phyloP scores from a whole-genome alignment of 2,329 filamentous ascomycete genomes.

The Diplocarpon rosae region DNA sequence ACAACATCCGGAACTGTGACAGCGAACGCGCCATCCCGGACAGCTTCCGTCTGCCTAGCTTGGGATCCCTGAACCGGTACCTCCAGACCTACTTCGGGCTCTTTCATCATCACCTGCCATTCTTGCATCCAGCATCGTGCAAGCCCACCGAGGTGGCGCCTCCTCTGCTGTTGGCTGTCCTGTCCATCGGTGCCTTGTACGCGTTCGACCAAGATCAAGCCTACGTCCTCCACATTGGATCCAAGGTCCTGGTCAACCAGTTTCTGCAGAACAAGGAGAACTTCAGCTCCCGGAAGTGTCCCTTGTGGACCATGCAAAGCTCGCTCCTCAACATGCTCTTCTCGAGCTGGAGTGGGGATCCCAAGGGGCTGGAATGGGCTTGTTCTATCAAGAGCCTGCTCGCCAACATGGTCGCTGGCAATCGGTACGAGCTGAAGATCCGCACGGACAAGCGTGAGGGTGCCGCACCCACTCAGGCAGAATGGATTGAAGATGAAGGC shows the following conservation, averaged over 20 bases:
- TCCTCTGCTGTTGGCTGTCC: constrained; percentile 73
- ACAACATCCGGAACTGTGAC: constrained; percentile 75
- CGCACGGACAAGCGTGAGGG: constrained; percentile 79
- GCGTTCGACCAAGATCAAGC: constrained; percentile 96
- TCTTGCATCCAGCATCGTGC: constrained; percentile 88
- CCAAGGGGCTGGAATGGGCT: constrained; percentile 95
- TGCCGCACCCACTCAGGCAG: constrained; percentile 62
- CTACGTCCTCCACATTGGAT: constrained; percentile 93
- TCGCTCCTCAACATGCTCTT: constrained; percentile 98
- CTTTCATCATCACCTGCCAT: constrained; percentile 94
- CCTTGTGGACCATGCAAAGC: constrained; percentile 96
- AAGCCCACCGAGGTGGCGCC: constrained; percentile 69
- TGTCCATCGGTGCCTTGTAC: constrained; percentile 93
- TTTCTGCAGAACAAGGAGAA: constrained; percentile 98
- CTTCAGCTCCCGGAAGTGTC: constrained; percentile 95
- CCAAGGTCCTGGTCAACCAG: constrained; percentile 93
- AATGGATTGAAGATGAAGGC: constrained; percentile 96
- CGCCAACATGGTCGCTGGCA: constrained; percentile 97
- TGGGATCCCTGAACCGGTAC: constrained; percentile 78
- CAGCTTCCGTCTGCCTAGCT: constrained; percentile 76
- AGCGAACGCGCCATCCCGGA: constrained; percentile 74
- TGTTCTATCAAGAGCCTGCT: constrained; percentile 97
- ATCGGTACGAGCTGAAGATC: constrained; percentile 90
- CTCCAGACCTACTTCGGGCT: constrained; percentile 92
- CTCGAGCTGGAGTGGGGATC: constrained; percentile 96